Percentiles rank a stretch among this genome's conserved stretches.
Evolutionary conservation across 306 rosid genomes (phyloP).

Genomic region (Nissolia schottii): DNA sequence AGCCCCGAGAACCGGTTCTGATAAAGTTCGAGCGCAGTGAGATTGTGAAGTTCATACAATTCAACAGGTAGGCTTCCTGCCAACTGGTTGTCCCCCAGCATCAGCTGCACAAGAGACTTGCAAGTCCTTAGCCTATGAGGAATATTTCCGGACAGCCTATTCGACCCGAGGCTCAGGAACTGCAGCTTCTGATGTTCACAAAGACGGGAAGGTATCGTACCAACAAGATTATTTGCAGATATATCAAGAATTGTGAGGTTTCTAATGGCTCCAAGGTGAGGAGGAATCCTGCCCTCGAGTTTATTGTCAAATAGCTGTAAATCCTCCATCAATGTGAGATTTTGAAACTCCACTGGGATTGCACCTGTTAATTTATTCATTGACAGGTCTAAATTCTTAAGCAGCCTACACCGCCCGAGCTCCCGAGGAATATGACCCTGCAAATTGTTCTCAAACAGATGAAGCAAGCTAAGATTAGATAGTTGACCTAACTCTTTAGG

Average conservation of each 20-base stretch:
- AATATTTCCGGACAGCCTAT: conserved; percentile 59
- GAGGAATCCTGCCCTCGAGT: conserved; percentile 71
- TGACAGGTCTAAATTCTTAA: conserved; percentile 50
- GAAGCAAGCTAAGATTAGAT: conserved; percentile 55
- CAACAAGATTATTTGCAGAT: conserved; percentile 57
- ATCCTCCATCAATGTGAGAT: conserved; percentile 53
- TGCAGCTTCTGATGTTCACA: conserved; percentile 49
- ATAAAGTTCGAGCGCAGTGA: conserved; percentile 61
- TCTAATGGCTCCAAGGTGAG: conserved; percentile 50
- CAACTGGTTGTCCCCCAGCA: conserved; percentile 60
- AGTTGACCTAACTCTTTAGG: conserved; percentile 58
- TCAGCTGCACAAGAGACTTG: conserved; percentile 64
- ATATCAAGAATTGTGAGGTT: conserved; percentile 60
- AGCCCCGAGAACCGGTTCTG: conserved; percentile 54
- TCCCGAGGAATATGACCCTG: conserved; percentile 60
- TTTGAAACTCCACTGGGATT: conserved; percentile 62
- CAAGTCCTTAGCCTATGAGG: conserved; percentile 62
- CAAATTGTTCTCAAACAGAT: conserved; percentile 63
- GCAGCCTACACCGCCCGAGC: conserved; percentile 49
- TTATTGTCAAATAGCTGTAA: conserved; percentile 70
- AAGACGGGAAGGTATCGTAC: conserved; percentile 60
- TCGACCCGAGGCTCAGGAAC: conserved; percentile 74
- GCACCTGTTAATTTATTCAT: conserved; percentile 62
- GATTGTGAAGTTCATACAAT: conserved; percentile 53
- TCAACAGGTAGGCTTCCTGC: conserved; percentile 65